Evolutionary conservation across 2,329 filamentous ascomycete genomes (phyloP).

Genomic region (Neonectria neomacrospora): DNA sequence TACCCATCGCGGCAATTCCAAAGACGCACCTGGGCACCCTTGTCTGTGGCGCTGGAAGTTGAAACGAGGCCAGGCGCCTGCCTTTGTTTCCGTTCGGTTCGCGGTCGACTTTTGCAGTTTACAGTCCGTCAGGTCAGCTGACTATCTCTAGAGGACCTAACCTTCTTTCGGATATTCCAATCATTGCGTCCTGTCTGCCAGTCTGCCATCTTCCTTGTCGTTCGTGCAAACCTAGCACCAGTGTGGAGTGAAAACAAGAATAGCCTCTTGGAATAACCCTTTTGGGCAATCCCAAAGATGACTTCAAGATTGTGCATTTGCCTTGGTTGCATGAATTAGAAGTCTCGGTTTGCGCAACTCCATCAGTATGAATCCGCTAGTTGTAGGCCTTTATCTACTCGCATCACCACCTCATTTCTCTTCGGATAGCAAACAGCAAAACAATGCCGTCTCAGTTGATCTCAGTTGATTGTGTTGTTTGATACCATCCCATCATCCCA

Average conservation of each 20-base stretch:
- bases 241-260: no score
- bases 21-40: not conserved
- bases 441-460: not conserved
- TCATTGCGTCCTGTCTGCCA: not conserved
- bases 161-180: slow-evolving; percentile 11
- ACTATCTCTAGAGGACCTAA: not conserved
- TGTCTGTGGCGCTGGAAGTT: not conserved
- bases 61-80: not conserved
- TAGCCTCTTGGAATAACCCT: not conserved
- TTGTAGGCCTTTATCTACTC: not conserved
- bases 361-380: no score
- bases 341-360: not conserved
- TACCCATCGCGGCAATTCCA: not conserved
- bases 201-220: not conserved
- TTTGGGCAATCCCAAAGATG: slow-evolving; percentile 14
- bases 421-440: not conserved
- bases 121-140: not conserved
- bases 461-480: not conserved
- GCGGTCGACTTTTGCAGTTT: not conserved
- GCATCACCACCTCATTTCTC: not conserved
- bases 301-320: not conserved
- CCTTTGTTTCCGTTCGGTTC: not conserved
- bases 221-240: no score
- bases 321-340: not conserved
- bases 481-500: not conserved